Evolutionary conservation across 2,329 filamentous ascomycete genomes (phyloP).

Genomic region (Ophidiomyces ophidiicola): DNA sequence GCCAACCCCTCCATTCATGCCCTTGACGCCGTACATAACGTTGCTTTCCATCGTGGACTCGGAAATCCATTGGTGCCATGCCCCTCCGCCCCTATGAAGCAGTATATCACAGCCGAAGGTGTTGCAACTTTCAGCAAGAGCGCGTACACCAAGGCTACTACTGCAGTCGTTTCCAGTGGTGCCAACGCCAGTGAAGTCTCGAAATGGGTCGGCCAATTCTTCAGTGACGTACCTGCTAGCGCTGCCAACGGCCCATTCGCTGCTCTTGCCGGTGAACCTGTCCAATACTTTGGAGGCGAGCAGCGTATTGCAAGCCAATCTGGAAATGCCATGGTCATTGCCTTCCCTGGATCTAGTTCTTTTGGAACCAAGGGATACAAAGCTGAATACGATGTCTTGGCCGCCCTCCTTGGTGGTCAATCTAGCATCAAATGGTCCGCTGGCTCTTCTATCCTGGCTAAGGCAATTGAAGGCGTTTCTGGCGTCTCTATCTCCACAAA

Average conservation of each 20-base stretch:
- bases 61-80: constrained; percentile 65
- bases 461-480: constrained; percentile 56
- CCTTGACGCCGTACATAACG: constrained; percentile 69
- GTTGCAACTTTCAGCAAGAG: constrained; percentile 63
- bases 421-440: constrained; percentile 90
- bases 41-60: constrained; percentile 89
- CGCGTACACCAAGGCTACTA: constrained; percentile 79
- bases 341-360: constrained; percentile 79
- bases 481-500: constrained; percentile 59
- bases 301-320: constrained; percentile 67
- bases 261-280: constrained; percentile 48
- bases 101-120: constrained; percentile 66
- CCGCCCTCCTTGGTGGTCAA: constrained; percentile 78
- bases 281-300: constrained; percentile 91
- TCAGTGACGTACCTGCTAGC: constrained; percentile 53
- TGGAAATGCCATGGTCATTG: constrained; percentile 77
- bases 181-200: constrained; percentile 61
- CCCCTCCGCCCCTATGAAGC: constrained; percentile 56
- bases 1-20: constrained; percentile 55
- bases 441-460: constrained; percentile 81
- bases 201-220: constrained; percentile 92
- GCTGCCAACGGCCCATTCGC: constrained; percentile 40
- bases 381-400: constrained; percentile 77
- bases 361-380: constrained; percentile 61
- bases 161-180: constrained; percentile 84